A percentile compares a stretch with the other conserved stretches of the same genome.
Evolutionary conservation across 208 protist species (phyloP).

Genomic region (Kentomonas sorsogonicus): DNA sequence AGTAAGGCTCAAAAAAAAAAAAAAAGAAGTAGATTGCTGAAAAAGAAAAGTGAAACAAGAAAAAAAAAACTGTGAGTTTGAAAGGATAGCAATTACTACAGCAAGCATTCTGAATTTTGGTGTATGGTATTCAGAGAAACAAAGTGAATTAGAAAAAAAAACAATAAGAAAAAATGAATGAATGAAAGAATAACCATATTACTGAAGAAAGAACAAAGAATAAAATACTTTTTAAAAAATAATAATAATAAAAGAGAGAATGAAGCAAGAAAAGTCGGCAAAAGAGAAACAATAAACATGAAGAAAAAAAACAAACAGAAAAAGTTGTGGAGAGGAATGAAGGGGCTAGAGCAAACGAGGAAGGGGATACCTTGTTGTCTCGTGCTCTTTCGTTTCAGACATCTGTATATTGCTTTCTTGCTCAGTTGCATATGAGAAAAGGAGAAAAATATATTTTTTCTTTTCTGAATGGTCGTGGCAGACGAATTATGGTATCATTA

Average conservation of each 20-base stretch:
- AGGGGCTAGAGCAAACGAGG: background rate
- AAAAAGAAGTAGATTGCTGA: conserved; percentile 11
- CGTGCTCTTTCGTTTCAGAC: no score
- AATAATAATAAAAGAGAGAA: background rate
- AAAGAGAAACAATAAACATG: background rate
- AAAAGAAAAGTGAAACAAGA: conserved; percentile 2
- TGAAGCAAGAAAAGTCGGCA: no score
- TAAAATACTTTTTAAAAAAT: conserved; percentile 2
- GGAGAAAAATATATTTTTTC: background rate
- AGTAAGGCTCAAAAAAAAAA: conserved; percentile 12
- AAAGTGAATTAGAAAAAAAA: conserved; percentile 5
- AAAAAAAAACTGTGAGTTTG: background rate
- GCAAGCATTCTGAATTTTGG: background rate
- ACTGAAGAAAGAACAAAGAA: conserved; percentile 1
- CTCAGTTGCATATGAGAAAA: background rate
- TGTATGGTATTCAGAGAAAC: conserved; percentile 1
- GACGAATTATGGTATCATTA: background rate
- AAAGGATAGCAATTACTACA: background rate
- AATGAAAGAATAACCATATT: background rate
- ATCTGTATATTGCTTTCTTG: background rate
- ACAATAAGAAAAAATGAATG: conserved; percentile 4
- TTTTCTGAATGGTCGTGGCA: background rate
- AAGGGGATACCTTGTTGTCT: background rate
- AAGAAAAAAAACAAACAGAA: background rate
- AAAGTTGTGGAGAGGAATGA: background rate